These are phyloP conservation scores for Chlorella sp. DNA, from an alignment of 139 green algal genomes.

Conservation along the genomic window DNA sequence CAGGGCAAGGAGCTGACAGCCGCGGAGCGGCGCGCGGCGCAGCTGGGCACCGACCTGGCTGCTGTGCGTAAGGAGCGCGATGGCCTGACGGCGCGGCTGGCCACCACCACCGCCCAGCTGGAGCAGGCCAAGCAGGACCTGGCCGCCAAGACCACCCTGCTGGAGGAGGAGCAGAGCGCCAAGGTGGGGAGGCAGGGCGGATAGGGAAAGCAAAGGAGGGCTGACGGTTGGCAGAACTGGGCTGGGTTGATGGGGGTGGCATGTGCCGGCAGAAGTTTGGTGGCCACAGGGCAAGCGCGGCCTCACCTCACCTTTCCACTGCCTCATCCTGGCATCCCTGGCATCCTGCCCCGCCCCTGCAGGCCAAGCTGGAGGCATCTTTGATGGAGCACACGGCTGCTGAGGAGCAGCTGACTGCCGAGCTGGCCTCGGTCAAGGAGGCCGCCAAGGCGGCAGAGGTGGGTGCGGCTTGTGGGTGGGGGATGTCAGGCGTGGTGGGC, in stretches of 20 bases:
- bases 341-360: not conserved
- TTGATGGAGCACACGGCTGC: not conserved
- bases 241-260: no score
- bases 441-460: not conserved
- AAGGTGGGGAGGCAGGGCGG: no score
- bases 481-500: not conserved
- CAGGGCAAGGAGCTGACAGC: not conserved
- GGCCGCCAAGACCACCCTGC: not conserved
- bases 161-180: not conserved
- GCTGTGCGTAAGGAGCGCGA: not conserved
- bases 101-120: not conserved
- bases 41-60: not conserved
- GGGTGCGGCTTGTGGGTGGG: not conserved
- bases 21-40: not conserved
- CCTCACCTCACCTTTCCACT: no score
- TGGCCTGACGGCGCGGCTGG: not conserved
- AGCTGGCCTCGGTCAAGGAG: not conserved
- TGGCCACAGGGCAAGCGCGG: no score
- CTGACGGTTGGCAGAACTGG: no score
- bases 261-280: no score
- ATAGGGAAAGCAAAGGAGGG: no score
- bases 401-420: not conserved
- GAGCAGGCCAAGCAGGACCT: slow-evolving; percentile 1
- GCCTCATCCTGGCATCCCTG: no score
- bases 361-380: slow-evolving; percentile 9